Base-by-base conservation (phyloP, 148 eudicot species). In the Salicornia ramosissima region DNA sequence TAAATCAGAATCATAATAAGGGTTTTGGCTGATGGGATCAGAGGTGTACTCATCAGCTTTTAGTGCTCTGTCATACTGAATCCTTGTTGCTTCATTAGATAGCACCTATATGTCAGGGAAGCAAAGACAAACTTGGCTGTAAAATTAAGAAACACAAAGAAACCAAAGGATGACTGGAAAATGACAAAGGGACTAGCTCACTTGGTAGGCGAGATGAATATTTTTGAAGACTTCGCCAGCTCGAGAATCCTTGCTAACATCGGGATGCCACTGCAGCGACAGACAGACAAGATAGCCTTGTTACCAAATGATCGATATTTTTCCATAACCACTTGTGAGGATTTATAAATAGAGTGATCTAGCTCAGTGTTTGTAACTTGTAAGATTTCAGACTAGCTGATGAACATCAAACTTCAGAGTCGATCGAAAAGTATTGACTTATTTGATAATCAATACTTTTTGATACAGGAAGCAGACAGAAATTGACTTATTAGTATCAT, bases 171-270 rank as follows among this genome's bases (percentile, higher is more conserved):
- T 47, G 22, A 39, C n/a, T 25, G 1, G n/a, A 22, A 65, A 73
- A 42, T 7, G n/a, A 33, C 51, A 69, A 52, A 58, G 52, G 45
- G 74, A 59, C 53, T 66, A 69, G 70, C 84, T 82, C 72, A 91
- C 97, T 63, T 87, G 88, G 80, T 91, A 91, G 69, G 97, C 97
- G 51, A 80, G 83, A 67, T 85, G 90, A 77, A 91, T 83, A 82
- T 73, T 86, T 79, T 89, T 87, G 74, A 91, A 91, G 30, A 81
- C 83, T 73, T 84, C 96, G 72, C 69, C 85, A 72, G 96, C 87
- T 59, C 71, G 71, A 31, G 85, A 74, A 76, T 86, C 87, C 80
- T 91, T 91, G 86, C 84, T 87, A 72, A 91, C 97, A 87, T 91
- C 97, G 57, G 96, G 97, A 80, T 91, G 97, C 81, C 86, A 91